Percentiles rank a stretch among this genome's conserved stretches.
phyloP scores from a whole-genome alignment of 1,284 basidiomycete species.

The Tilletia caries region DNA sequence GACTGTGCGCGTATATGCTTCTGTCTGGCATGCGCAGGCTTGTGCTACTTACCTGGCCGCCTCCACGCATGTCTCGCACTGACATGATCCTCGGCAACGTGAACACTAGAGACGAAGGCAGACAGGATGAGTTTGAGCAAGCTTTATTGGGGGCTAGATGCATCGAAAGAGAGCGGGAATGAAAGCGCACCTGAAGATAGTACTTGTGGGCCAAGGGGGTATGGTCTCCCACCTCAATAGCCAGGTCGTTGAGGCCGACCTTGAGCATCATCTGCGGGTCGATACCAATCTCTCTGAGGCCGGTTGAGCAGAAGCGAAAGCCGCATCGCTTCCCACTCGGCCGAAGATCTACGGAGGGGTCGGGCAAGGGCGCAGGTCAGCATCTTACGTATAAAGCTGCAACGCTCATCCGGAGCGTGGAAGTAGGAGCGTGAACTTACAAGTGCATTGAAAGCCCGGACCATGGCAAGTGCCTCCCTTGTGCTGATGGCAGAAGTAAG shows the following conservation, averaged over 20 bases:
- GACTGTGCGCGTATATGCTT: too few relatives aligned
- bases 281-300: conserved; percentile 3
- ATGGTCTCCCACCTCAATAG: neutral
- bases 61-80: conserved; percentile 9
- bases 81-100: neutral
- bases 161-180: neutral
- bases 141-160: neutral
- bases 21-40: neutral
- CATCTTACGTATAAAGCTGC: neutral
- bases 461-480: neutral
- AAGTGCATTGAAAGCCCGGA: neutral
- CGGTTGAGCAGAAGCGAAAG: neutral
- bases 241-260: conserved; percentile 5
- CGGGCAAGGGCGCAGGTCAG: neutral
- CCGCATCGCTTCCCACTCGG: conserved; percentile 12
- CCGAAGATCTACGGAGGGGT: neutral
- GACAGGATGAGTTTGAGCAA: neutral
- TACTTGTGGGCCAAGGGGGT: neutral
- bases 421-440: neutral
- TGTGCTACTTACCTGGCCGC: neutral
- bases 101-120: neutral
- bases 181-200: conserved; percentile 6
- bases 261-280: conserved; percentile 3
- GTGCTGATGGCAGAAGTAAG: conserved; percentile 2
- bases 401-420: neutral